Evolutionary conservation across 2,329 filamentous ascomycete species (phyloP).

Genomic region (Beauveria asiatica): DNA sequence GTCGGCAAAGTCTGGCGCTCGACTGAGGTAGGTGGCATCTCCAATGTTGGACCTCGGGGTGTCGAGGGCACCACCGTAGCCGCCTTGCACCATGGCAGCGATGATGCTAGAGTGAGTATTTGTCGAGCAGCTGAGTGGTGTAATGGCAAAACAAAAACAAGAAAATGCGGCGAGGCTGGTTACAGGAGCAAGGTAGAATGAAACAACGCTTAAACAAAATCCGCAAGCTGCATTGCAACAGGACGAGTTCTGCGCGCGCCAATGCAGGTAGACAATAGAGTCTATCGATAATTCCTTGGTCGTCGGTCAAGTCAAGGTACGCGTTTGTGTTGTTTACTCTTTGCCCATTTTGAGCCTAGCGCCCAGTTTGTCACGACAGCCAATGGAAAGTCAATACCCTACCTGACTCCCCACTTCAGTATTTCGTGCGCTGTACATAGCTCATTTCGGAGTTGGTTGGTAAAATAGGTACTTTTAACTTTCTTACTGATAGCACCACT

Average conservation of each 20-base stretch:
- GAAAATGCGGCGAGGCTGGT: not conserved
- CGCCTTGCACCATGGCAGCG: constrained; percentile 51
- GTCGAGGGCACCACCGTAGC: constrained; percentile 58
- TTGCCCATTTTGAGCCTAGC: constrained; percentile 27
- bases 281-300: constrained; percentile 8
- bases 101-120: not conserved
- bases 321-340: constrained; percentile 35
- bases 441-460: not conserved
- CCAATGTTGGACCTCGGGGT: constrained; percentile 79
- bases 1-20: constrained; percentile 61
- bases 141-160: not conserved
- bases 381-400: not conserved
- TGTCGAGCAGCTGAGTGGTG: constrained; percentile 14
- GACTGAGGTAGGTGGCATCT: constrained; percentile 72
- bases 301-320: constrained; percentile 13
- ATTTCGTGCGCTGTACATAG: not conserved
- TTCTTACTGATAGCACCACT: not conserved
- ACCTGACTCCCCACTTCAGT: not conserved
- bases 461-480: no score
- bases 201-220: constrained; percentile 12
- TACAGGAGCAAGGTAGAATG: not conserved
- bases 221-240: not conserved
- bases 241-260: not conserved
- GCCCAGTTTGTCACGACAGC: not conserved
- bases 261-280: not conserved